Evolutionary conservation across 805 yeast species (phyloP), one percentile per base, ranked within the genome.

Genomic region (Teunomyces barrocoloradensis): DNA sequence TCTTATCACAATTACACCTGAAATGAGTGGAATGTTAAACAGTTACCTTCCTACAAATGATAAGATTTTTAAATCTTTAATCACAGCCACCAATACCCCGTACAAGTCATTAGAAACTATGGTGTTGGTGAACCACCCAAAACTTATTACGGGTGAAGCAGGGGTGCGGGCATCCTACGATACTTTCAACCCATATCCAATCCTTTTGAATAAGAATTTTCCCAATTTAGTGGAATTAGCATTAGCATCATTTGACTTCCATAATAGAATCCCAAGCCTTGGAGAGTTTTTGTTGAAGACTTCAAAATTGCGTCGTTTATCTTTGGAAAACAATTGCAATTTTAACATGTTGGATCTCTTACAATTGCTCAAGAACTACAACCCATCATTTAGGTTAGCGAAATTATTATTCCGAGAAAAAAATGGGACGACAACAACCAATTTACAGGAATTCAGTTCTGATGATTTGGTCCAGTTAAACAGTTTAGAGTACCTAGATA

Each of bases 271-370:
- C 6, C 64, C 65, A 9, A 39, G 39, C 3, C 58, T 69, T 18
- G 71, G 73, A 3, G 50, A 51, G 3, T 63, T 69, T 39, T 48
- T 69, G n/a, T 33, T 54, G 1, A 53, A 33, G 2, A 43, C 57
- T 6, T 49, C 51, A 0, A 38, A 51, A 10, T 47, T 69, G n/a
- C 55, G 46, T 36, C 50, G 45, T 5, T 18, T 72, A 2, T 57
- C 60, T 23, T 47, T 72, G 21, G 77, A 73, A 45, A 67, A 71
- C 50, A 71, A 71, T 50, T 49, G 48, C 6, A 58, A 58, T 23
- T 56, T 71, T 20, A 45, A 65, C 5, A 44, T 72, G 17, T 50
- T 58, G 11, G 53, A 54, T 25, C 61, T 71, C 34, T 45, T 70
- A n/a, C 59, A 57, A 23, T 50, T 68, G 18, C 46, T 70, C 9